Evolutionary conservation across 805 yeast species (phyloP).

Genomic region (Nakazawaea pomicola): DNA sequence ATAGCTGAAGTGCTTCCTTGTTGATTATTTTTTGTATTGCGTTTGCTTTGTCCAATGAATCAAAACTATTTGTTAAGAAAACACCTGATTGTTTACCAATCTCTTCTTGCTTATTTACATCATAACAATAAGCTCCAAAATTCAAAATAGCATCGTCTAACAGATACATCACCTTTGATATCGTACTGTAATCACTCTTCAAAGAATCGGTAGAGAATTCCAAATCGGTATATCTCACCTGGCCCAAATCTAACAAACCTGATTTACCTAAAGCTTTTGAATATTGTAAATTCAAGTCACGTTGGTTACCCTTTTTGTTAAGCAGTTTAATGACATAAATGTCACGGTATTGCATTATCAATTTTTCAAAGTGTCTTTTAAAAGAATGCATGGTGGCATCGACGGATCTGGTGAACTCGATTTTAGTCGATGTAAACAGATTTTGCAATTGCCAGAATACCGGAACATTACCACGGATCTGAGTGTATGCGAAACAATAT

Average conservation of each 20-base stretch:
- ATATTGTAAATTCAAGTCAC: constrained; percentile 38
- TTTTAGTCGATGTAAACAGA: constrained; percentile 38
- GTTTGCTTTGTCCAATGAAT: constrained; percentile 45
- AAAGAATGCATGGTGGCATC: constrained; percentile 53
- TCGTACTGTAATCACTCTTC: constrained; percentile 23
- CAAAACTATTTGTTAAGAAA: constrained; percentile 45
- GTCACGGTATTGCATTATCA: constrained; percentile 44
- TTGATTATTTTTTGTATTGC: constrained; percentile 39
- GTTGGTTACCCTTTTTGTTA: constrained; percentile 38
- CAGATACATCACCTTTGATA: constrained; percentile 17
- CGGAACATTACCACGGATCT: constrained; percentile 51
- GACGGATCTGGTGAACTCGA: constrained; percentile 43
- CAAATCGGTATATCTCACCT: constrained; percentile 27
- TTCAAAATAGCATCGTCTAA: constrained; percentile 30
- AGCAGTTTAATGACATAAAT: constrained; percentile 46
- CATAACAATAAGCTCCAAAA: constrained; percentile 42
- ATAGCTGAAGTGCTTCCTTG: constrained; percentile 43
- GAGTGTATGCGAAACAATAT: constrained; percentile 38
- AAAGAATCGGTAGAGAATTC: constrained; percentile 31
- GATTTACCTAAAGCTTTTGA: constrained; percentile 20
- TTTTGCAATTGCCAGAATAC: constrained; percentile 48
- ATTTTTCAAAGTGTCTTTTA: constrained; percentile 40
- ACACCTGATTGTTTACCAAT: constrained; percentile 48
- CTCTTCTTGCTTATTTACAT: constrained; percentile 27
- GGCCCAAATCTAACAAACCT: constrained; percentile 11